Evolutionary conservation across 2,329 filamentous ascomycete genomes (phyloP).

Genomic region (Cryoendolithus antarcticus): DNA sequence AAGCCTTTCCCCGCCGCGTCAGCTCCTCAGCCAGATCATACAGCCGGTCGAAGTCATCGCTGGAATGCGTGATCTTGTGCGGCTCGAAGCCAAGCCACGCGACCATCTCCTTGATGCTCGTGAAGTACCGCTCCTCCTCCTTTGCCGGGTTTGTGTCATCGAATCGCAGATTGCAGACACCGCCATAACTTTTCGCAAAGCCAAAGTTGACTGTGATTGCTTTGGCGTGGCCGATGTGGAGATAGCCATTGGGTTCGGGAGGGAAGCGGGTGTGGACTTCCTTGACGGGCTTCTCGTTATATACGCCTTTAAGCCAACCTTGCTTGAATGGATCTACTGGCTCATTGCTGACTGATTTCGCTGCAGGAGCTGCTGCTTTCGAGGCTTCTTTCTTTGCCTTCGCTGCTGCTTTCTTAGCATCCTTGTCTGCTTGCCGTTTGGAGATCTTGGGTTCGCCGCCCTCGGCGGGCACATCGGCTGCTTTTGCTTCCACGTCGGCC

Average conservation of each 20-base stretch:
- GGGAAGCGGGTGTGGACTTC: constrained; percentile 38
- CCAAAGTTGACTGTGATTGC: constrained; percentile 95
- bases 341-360: constrained; percentile 20
- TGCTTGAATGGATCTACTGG: constrained; percentile 37
- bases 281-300: constrained; percentile 36
- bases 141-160: constrained; percentile 94
- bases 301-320: constrained; percentile 38
- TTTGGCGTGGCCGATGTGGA: constrained; percentile 90
- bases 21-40: constrained; percentile 84
- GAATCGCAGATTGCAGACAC: constrained; percentile 64
- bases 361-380: constrained; percentile 21
- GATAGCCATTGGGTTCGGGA: constrained; percentile 70
- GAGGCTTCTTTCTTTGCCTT: constrained; percentile 31
- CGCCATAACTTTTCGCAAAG: constrained; percentile 74
- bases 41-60: constrained; percentile 77
- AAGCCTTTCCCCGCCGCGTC: constrained; percentile 54
- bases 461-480: constrained; percentile 2
- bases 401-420: constrained; percentile 36
- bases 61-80: constrained; percentile 68
- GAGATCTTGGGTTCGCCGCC: constrained; percentile 25
- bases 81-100: constrained; percentile 79
- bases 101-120: constrained; percentile 78
- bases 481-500: constrained; percentile 15
- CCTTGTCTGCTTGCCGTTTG: constrained; percentile 38
- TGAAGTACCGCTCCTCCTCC: constrained; percentile 82